phyloP scores from a whole-genome alignment of 2,329 filamentous ascomycete species.

The Cadophora sp. region DNA sequence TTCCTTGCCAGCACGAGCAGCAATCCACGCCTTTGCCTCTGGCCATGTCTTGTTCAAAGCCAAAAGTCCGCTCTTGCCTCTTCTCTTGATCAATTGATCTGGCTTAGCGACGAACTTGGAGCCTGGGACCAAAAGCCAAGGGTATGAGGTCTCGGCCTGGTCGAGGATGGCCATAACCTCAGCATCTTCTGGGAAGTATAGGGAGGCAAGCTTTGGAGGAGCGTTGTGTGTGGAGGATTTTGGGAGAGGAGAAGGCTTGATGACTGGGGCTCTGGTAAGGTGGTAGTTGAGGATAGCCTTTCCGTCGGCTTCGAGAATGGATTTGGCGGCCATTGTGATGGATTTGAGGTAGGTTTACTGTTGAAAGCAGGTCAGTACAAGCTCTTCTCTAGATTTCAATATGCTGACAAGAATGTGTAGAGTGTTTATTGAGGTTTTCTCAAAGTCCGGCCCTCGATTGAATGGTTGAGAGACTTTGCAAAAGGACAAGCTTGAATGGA shows the following conservation, averaged over 20 bases:
- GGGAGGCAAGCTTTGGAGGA: conserved; percentile 85
- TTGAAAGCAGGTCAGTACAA: conserved; percentile 30
- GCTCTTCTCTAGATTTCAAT: conserved; percentile 13
- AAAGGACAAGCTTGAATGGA: conserved; percentile 3
- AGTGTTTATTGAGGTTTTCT: not conserved
- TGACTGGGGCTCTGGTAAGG: conserved; percentile 94
- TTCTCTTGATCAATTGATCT: conserved; percentile 99
- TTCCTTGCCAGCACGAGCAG: conserved; percentile 87
- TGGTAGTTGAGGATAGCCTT: conserved; percentile 99
- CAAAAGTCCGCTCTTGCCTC: conserved; percentile 97
- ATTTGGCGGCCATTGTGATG: conserved; percentile 86
- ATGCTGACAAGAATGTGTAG: conserved; percentile 28
- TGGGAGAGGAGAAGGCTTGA: conserved; percentile 96
- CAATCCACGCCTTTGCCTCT: conserved; percentile 93
- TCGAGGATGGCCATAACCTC: conserved; percentile 84
- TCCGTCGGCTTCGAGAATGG: conserved; percentile 98
- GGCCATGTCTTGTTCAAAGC: conserved; percentile 97
- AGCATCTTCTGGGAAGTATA: conserved; percentile 91
- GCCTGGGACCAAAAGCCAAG: conserved; percentile 84
- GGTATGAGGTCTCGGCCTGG: conserved; percentile 95
- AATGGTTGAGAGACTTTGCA: not conserved
- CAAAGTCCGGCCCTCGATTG: not conserved
- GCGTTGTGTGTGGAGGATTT: conserved; percentile 87
- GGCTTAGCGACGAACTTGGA: conserved; percentile 98
- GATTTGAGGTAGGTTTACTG: conserved; percentile 38